Conservation (phyloP, 306 rosid species). For the Trifolium pratense region DNA sequence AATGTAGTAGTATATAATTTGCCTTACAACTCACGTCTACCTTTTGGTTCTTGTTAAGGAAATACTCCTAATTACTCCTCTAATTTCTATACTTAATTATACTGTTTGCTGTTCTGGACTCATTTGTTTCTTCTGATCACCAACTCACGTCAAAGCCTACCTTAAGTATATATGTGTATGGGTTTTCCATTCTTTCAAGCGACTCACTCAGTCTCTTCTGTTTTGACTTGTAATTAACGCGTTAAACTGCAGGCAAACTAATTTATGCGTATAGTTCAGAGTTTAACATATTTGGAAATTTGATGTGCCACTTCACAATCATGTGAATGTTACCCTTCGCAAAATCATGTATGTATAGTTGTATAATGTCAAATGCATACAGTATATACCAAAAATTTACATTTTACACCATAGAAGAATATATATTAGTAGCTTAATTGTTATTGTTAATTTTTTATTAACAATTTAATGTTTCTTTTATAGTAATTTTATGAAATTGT, state of each 20-base stretch:
- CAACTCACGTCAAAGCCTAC: constrained; percentile 45
- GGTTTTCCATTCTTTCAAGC: neutral
- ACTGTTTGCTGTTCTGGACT: neutral
- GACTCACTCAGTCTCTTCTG: neutral
- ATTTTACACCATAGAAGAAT: no score
- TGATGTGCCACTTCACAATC: neutral
- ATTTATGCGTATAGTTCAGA: neutral
- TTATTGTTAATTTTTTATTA: no score
- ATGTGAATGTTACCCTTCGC: neutral
- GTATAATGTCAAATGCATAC: neutral
- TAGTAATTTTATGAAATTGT: no score
- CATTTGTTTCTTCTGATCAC: constrained; percentile 30
- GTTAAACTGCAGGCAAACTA: neutral
- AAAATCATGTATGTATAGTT: neutral
- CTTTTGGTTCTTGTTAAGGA: constrained; percentile 31
- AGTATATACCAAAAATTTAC: neutral
- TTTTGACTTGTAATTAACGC: constrained; percentile 17
- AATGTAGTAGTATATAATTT: neutral
- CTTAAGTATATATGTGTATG: neutral
- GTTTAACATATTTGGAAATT: neutral
- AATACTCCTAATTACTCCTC: neutral
- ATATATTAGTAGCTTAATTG: no score
- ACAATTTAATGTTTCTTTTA: no score
- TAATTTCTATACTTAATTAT: neutral
- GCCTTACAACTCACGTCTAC: constrained; percentile 43